phyloP scores from a whole-genome alignment of 164 flowering plant species.

The Nelumbo lutea region DNA sequence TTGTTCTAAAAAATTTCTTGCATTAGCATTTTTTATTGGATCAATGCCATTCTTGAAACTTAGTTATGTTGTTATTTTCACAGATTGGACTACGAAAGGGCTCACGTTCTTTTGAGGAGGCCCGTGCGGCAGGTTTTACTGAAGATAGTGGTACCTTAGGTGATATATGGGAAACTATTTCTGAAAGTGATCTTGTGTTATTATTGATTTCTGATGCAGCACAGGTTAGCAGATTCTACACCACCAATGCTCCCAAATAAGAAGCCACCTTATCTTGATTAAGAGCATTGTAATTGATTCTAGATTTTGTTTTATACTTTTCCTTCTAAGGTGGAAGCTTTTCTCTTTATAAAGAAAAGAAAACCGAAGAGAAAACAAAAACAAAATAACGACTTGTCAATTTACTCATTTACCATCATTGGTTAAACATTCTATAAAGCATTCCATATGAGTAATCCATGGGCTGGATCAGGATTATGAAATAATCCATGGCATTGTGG shows the following conservation, averaged over 20 bases:
- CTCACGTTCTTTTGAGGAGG: conserved; percentile 90
- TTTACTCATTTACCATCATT: no score
- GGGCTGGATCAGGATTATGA: no score
- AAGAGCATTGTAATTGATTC: no score
- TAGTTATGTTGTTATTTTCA: background rate
- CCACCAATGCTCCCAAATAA: no score
- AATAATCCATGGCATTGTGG: no score
- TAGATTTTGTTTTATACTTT: background rate
- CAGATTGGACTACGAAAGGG: conserved; percentile 93
- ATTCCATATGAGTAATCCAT: no score
- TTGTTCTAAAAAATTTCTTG: background rate
- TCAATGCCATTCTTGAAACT: background rate
- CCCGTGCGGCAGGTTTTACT: conserved; percentile 84
- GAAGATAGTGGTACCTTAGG: conserved; percentile 93
- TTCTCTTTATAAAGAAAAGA: no score
- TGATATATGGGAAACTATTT: conserved; percentile 82
- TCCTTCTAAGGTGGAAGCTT: background rate
- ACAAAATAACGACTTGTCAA: no score
- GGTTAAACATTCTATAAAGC: no score
- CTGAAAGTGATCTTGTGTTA: conserved; percentile 87
- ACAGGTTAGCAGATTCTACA: conserved; percentile 46
- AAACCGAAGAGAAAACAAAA: no score
- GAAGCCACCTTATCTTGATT: no score
- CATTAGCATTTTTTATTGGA: background rate
- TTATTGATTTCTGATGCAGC: conserved; percentile 94